Base-by-base conservation (phyloP, 306 rosid genomes). In the Glycine latifolia region DNA sequence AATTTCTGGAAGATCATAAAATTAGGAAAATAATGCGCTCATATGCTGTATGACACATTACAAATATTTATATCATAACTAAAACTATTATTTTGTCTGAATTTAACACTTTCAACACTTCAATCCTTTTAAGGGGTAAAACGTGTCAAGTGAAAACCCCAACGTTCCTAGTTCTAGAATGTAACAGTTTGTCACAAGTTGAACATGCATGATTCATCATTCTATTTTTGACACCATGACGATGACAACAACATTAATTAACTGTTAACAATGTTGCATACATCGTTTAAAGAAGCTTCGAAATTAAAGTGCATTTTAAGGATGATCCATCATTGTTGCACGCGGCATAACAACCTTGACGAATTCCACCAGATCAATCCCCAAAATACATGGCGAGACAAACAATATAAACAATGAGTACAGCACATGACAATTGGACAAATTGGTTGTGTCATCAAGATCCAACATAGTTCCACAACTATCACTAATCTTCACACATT, bases 271-370 rank as follows among this genome's bases (percentile, higher is more conserved):
- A 15, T 67, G 31, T 2, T 0, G 10, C 1, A 15, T 3, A 16
- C 6, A 3, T 67, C 0, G n/a, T 66, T 0, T 3, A 68, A 43
- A 41, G 52, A 67, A 67, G 3, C 52, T 67, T 43, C 9, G n/a
- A 43, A 9, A 68, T 68, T 9, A 47, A 69, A 6, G 41, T 44
- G 15, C 2, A 3, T 46, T 76, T 76, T 63, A 77, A 52, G 60
- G 71, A 76, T 31, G 47, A 61, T 3, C 35, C 68, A 54, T 5
- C 67, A 55, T 69, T 39, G 3, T 78, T 63, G 75, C 13, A 76
- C 50, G 11, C 26, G 35, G 8, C 71, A 3, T 55, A 82, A 82
- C 84, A 16, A 66, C 66, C 59, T 50, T 53, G 76, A 86, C 86
- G 10, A 78, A 66, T 67, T 82, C 79, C 54, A 76, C 14, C 56